Base-by-base conservation (phyloP, 139 green algal genomes). In the Haematococcus sp. region DNA sequence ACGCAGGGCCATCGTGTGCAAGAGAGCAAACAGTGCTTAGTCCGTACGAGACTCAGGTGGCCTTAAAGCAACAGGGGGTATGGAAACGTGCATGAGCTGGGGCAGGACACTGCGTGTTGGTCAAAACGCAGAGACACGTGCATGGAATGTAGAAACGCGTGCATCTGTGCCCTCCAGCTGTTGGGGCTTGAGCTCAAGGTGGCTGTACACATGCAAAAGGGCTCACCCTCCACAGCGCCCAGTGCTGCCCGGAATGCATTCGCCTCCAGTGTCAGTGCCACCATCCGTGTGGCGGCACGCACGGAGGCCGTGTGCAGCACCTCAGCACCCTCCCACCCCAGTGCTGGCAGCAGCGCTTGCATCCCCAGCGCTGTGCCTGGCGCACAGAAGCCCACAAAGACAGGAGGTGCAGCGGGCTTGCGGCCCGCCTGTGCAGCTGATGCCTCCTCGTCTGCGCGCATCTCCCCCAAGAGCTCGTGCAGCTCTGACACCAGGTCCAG, bases 321-420 rank as follows among this genome's bases (percentile, higher is more conserved):
- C n/a, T 34, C n/a, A 11, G n/a, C n/a, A 9, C 25, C 58, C 30
- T 22, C 4, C n/a, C 23, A 22, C 11, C 58, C 23, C 58, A 65
- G 58, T 4, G 28, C 7, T 16, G 23, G 23, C 23, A 65, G 58
- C 23, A 65, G 58, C 23, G n/a, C 28, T 3, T 33, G 23, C 25
- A 22, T n/a, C n/a, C 58, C 58, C 58, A 65, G 25, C 58, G n/a
- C 28, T 16, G 28, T 28, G 58, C 58, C 58, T 4, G 30, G 58
- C 9, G n/a, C 28, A 11, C 58, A 65, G 58, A 65, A 65, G 11
- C 58, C 58, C n/a, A 65, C 58, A 65, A 65, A 65, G 3, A 30
- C 23, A 3, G 58, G 58, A 22, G 30, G n/a, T 9, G 22, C 9
- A 3, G 25, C 34, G 58, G 28, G 52, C 52, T 5, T 5, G 11